These are phyloP conservation scores for Schoenoplectus tabernaemontani DNA, from an alignment of 202 grass and related monocot genomes.

Conservation along the genomic window DNA sequence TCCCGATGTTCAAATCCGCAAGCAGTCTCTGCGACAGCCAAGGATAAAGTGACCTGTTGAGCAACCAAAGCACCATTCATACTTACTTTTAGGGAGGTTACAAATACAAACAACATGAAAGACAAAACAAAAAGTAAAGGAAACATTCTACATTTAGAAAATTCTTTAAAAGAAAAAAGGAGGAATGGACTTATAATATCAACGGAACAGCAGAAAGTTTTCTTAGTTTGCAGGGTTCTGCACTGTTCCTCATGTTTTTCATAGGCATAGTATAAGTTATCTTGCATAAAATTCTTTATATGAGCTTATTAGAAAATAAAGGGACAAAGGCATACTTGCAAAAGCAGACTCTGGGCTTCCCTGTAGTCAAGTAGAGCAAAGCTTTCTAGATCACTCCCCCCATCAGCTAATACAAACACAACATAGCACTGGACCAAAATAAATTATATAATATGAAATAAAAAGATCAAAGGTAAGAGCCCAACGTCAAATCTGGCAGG, in stretches of 20 bases:
- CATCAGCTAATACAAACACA: slow-evolving; percentile 88
- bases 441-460: slow-evolving; percentile 11
- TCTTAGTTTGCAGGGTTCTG: not conserved
- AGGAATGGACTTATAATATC: not conserved
- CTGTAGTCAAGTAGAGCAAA: slow-evolving; percentile 56
- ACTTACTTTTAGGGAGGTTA: slow-evolving; percentile 16
- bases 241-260: not conserved
- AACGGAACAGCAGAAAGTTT: not conserved
- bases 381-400: slow-evolving; percentile 87
- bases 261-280: not conserved
- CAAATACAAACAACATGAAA: not conserved
- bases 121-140: not conserved
- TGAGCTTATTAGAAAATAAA: not conserved
- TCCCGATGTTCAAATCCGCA: slow-evolving; percentile 98
- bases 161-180: too few relatives aligned
- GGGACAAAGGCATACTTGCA: slow-evolving; percentile 50
- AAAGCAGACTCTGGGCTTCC: slow-evolving; percentile 64
- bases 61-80: not conserved
- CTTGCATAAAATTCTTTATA: not conserved
- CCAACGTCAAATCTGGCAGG: not conserved
- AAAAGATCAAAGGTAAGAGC: not conserved
- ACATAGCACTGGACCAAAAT: slow-evolving; percentile 74
- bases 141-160: not conserved
- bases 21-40: slow-evolving; percentile 75
- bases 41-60: slow-evolving; percentile 54